phyloP scores from a whole-genome alignment of 257 asterid genomes.

The Forsythia suspensa region DNA sequence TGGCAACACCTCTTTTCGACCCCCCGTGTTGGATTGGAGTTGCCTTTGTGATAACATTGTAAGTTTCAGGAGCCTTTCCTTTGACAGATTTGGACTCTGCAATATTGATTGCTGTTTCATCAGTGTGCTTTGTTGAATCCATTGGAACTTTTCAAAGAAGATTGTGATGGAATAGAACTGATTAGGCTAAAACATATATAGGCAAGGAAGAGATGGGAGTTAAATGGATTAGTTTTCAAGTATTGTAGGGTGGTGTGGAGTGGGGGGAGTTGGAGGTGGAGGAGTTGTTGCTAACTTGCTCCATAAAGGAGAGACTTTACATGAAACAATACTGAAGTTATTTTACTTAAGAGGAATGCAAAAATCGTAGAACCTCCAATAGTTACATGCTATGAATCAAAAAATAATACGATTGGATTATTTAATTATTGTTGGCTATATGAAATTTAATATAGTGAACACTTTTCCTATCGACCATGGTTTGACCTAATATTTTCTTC shows the following conservation, averaged over 20 bases:
- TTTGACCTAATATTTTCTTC: too few species aligned
- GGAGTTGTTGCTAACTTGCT: constrained; percentile 40
- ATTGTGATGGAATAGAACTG: neutral
- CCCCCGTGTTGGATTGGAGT: constrained; percentile 15
- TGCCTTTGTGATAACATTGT: constrained; percentile 22
- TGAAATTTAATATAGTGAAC: too few species aligned
- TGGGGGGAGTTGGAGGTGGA: constrained; percentile 15
- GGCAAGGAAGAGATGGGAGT: neutral
- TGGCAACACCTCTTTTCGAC: constrained; percentile 36
- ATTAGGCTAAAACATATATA: neutral
- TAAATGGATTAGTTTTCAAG: neutral
- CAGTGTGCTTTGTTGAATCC: neutral
- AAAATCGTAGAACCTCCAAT: too few species aligned
- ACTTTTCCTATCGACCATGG: too few species aligned
- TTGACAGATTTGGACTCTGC: constrained; percentile 30
- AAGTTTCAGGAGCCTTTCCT: constrained; percentile 15
- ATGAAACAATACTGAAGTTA: neutral
- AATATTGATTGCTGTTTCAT: constrained; percentile 29
- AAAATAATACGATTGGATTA: too few species aligned
- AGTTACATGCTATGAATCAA: too few species aligned
- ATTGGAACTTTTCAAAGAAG: neutral
- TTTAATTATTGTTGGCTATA: too few species aligned
- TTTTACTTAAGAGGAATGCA: too few species aligned
- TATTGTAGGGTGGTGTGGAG: neutral
- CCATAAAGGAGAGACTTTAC: neutral